phyloP scores from a whole-genome alignment of 495 filamentous ascomycete species.

The Hypoxylon perforatum region DNA sequence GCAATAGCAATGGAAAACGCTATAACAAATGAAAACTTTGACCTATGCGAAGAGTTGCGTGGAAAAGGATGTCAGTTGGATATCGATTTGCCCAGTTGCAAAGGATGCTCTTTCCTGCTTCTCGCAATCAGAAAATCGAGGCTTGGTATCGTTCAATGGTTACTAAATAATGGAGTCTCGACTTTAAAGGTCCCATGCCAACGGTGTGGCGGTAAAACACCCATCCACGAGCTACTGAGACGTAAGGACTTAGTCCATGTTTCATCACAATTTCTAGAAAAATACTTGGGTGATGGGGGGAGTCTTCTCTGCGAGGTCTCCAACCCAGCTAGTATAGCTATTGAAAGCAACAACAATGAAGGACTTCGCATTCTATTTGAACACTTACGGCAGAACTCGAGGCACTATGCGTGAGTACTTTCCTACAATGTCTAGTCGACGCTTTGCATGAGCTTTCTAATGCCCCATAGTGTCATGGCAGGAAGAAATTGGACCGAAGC shows the following conservation, averaged over 20 bases:
- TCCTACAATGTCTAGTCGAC: neutral
- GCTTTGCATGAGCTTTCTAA: no score
- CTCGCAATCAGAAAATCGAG: neutral
- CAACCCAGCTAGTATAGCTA: neutral
- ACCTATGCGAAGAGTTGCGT: neutral
- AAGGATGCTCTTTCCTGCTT: conserved; percentile 10
- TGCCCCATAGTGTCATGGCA: neutral
- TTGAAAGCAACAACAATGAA: neutral
- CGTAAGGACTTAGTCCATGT: neutral
- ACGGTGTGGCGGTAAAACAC: no score
- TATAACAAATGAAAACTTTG: neutral
- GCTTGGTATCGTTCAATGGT: neutral
- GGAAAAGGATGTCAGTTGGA: neutral
- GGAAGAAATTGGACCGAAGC: neutral
- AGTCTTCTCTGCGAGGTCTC: neutral
- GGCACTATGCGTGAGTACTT: conserved; percentile 12
- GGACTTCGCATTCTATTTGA: conserved; percentile 4
- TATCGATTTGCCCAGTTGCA: neutral
- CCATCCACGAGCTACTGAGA: neutral
- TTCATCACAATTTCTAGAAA: neutral
- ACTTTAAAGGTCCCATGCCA: conserved; percentile 4
- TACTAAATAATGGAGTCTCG: conserved; percentile 1
- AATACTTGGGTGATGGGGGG: conserved; percentile 7
- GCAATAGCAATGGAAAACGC: neutral
- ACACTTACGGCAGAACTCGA: conserved; percentile 1